phyloP scores from a whole-genome alignment of 352 stramenopile genomes.

The Globisporangium viniferum region DNA sequence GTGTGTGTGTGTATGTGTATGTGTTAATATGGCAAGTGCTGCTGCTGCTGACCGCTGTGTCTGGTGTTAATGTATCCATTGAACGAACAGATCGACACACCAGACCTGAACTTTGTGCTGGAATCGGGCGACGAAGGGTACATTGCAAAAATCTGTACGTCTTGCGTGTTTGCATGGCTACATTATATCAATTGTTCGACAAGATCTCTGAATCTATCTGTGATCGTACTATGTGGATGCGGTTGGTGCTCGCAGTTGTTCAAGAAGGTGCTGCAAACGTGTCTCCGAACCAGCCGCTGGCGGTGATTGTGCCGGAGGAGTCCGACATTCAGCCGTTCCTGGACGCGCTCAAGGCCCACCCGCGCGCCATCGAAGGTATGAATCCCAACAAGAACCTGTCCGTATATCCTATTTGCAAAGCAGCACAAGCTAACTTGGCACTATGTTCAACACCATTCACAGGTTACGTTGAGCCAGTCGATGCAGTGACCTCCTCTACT shows the following conservation, averaged over 20 bases:
- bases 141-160: slow-evolving; percentile 41
- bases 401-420: neutral
- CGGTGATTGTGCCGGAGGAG: slow-evolving; percentile 69
- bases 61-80: neutral
- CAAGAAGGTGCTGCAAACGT: slow-evolving; percentile 52
- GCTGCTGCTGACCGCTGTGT: neutral
- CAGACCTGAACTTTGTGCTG: slow-evolving; percentile 76
- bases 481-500: slow-evolving; percentile 14
- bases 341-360: slow-evolving; percentile 46
- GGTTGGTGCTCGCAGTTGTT: slow-evolving; percentile 43
- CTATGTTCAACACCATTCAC: neutral
- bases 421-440: neutral
- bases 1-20: neutral
- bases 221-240: neutral
- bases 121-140: slow-evolving; percentile 79
- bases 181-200: neutral
- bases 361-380: slow-evolving; percentile 63
- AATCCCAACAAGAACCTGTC: neutral
- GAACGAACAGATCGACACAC: slow-evolving; percentile 69
- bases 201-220: neutral
- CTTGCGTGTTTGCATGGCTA: neutral
- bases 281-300: slow-evolving; percentile 60
- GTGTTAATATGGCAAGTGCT: no score
- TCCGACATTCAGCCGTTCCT: slow-evolving; percentile 64
- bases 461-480: slow-evolving; percentile 32